Conservation (phyloP, 2,329 filamentous ascomycete species). For the Cyclaneusma minus region DNA sequence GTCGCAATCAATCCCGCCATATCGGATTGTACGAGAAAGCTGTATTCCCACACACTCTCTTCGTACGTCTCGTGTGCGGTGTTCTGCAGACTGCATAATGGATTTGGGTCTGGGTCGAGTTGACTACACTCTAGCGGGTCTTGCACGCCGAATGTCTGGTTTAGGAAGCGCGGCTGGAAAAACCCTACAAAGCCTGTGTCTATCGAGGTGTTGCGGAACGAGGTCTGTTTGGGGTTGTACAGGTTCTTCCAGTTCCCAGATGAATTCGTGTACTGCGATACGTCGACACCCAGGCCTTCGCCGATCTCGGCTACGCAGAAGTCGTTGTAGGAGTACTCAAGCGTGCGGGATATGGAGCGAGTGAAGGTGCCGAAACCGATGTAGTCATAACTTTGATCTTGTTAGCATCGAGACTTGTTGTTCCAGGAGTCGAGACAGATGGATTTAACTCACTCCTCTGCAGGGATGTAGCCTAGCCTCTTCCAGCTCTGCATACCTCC, state of each 20-base stretch:
- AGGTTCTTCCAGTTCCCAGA: conserved; percentile 42
- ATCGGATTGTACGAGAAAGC: conserved; percentile 29
- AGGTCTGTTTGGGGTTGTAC: conserved; percentile 39
- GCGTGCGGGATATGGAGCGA: conserved; percentile 52
- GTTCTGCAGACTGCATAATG: conserved; percentile 14
- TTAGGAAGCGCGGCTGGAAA: conserved; percentile 51
- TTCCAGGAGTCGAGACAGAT: no score
- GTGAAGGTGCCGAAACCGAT: conserved; percentile 53
- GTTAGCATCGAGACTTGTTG: no score
- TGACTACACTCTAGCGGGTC: conserved; percentile 50
- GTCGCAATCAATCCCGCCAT: conserved; percentile 20
- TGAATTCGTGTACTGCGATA: conserved; percentile 9
- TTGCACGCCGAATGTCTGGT: conserved; percentile 52
- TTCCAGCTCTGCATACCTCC: conserved; percentile 63
- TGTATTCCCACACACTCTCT: conserved; percentile 58
- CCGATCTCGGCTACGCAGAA: conserved; percentile 51
- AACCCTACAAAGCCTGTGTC: conserved; percentile 54
- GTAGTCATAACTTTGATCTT: no score
- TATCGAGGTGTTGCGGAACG: conserved; percentile 30
- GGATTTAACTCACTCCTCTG: no score
- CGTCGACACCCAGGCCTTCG: conserved; percentile 35
- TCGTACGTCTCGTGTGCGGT: conserved; percentile 49
- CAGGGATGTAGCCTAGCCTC: conserved; percentile 52
- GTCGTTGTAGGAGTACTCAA: conserved; percentile 67
- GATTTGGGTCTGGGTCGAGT: conserved; percentile 12